A percentile compares a stretch with the other conserved stretches of the same genome.
Evolutionary conservation across 2,329 filamentous ascomycete species (phyloP).

Genomic region (Madurella mycetomatis): DNA sequence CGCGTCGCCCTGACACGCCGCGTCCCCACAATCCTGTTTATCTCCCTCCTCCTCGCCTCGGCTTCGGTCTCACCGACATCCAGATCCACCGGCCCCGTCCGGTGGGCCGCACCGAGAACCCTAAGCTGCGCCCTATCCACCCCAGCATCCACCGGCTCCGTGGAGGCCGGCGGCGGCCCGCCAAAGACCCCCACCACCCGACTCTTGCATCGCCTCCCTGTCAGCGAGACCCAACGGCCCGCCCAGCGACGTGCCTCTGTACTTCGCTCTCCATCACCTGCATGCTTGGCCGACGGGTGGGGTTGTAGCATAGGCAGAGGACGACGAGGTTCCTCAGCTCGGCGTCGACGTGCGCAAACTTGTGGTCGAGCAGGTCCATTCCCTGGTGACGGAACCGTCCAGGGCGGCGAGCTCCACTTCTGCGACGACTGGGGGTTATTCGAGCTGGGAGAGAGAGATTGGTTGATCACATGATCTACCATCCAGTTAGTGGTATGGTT

Average conservation of each 20-base stretch:
- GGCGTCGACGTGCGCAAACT: neutral
- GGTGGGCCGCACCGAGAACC: too few relatives aligned
- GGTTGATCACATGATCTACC: conserved; percentile 3
- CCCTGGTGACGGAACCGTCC: neutral
- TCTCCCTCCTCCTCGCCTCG: too few relatives aligned
- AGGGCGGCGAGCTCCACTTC: conserved; percentile 8
- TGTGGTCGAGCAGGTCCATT: conserved; percentile 5
- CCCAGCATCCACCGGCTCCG: too few relatives aligned
- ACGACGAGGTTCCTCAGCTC: conserved; percentile 6
- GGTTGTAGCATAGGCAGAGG: conserved; percentile 6
- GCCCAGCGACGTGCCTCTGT: neutral
- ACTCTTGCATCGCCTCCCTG: neutral
- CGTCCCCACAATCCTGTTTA: too few relatives aligned
- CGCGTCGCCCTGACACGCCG: too few relatives aligned
- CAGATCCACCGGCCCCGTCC: too few relatives aligned
- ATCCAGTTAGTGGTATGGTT: neutral
- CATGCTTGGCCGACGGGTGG: conserved; percentile 24
- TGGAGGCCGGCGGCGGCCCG: too few relatives aligned
- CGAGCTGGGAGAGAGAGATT: too few relatives aligned
- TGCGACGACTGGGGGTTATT: too few relatives aligned
- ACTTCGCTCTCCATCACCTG: neutral
- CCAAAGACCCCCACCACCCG: neutral
- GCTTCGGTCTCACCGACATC: too few relatives aligned
- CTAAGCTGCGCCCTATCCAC: too few relatives aligned
- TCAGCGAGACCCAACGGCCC: too few relatives aligned